These are phyloP conservation scores for Colletotrichum higginsianum DNA, from an alignment of 2,329 filamentous ascomycete genomes.

Conservation along the genomic window DNA sequence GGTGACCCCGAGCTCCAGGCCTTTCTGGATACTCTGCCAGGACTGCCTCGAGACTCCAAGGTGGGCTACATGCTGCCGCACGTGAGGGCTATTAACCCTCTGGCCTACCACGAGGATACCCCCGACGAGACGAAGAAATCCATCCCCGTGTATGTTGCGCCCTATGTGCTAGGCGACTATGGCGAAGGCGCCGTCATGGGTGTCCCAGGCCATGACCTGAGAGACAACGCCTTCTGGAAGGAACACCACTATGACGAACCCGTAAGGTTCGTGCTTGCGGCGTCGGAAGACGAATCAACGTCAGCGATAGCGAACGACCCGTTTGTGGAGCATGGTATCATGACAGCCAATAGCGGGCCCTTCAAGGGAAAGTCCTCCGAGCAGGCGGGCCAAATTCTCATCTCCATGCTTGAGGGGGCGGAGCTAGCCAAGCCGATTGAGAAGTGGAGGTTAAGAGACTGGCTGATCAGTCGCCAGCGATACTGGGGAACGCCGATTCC, in stretches of 20 bases:
- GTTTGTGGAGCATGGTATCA: conserved; percentile 75
- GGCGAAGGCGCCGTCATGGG: conserved; percentile 94
- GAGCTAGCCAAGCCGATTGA: conserved; percentile 74
- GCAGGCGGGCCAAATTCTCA: conserved; percentile 73
- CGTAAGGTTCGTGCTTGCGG: conserved; percentile 74
- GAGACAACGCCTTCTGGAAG: conserved; percentile 86
- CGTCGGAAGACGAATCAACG: conserved; percentile 64
- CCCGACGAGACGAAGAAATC: conserved; percentile 67
- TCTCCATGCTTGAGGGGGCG: conserved; percentile 69
- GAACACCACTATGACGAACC: conserved; percentile 74
- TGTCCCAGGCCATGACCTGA: conserved; percentile 85
- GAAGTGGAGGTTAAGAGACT: conserved; percentile 88
- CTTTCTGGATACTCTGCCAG: conserved; percentile 77
- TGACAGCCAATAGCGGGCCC: conserved; percentile 76
- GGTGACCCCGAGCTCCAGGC: conserved; percentile 73
- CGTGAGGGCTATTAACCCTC: conserved; percentile 75
- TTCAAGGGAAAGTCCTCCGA: conserved; percentile 76
- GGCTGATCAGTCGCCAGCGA: conserved; percentile 91
- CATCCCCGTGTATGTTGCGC: conserved; percentile 84
- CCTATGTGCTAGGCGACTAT: conserved; percentile 89
- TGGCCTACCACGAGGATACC: conserved; percentile 68
- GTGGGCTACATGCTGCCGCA: conserved; percentile 78
- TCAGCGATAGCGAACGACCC: conserved; percentile 65
- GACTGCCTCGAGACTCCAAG: conserved; percentile 69
- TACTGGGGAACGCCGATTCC: conserved; percentile 95